A percentile compares a stretch with the other conserved stretches of the same genome.
Evolutionary conservation across 306 rosid genomes (phyloP).

Genomic region (Dicorynia guianensis): DNA sequence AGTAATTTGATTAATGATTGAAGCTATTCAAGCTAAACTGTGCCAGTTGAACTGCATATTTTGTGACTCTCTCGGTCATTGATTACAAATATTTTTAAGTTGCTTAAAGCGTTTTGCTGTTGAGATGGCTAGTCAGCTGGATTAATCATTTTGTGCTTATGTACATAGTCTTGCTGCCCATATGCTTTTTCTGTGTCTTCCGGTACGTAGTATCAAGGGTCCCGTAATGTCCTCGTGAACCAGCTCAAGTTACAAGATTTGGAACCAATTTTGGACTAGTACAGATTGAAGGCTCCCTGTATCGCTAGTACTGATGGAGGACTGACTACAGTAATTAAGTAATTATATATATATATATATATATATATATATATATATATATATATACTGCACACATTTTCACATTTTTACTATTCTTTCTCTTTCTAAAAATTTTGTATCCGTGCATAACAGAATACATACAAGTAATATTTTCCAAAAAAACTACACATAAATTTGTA

Average conservation of each 20-base stretch:
- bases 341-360: too few species aligned
- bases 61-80: too few species aligned
- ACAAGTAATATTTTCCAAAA: too few species aligned
- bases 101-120: conserved; percentile 31
- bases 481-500: too few species aligned
- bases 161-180: conserved; percentile 17
- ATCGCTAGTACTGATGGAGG: conserved; percentile 2
- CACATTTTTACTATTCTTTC: too few species aligned
- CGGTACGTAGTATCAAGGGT: conserved; percentile 28
- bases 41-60: conserved; percentile 32
- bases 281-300: not conserved
- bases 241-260: not conserved
- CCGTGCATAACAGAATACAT: too few species aligned
- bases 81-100: too few species aligned
- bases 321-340: conserved; percentile 25
- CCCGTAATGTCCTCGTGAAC: conserved; percentile 13
- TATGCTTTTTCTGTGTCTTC: conserved; percentile 28
- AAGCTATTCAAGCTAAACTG: conserved; percentile 26
- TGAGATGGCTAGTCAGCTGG: conserved; percentile 24
- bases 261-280: conserved; percentile 11
- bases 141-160: conserved; percentile 21
- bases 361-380: too few species aligned
- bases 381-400: too few species aligned
- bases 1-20: conserved; percentile 3
- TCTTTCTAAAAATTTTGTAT: too few species aligned